phyloP scores from a whole-genome alignment of 2,329 filamentous ascomycete genomes.

The Stagonosporopsis cucurbitacearum region DNA sequence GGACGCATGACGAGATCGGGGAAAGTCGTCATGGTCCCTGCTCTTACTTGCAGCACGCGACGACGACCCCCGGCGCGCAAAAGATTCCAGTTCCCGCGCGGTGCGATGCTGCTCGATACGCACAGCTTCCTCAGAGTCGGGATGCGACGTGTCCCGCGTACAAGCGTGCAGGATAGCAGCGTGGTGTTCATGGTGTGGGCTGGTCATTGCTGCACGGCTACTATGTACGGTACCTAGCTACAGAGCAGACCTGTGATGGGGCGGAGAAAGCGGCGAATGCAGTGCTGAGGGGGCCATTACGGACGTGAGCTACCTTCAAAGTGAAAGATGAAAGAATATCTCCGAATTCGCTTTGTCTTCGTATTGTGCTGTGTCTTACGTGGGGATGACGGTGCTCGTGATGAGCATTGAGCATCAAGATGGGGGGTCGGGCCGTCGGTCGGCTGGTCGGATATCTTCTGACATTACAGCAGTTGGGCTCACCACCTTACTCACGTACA shows the following conservation, averaged over 20 bases:
- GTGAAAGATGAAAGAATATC: not conserved
- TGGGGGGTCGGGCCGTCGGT: constrained; percentile 12
- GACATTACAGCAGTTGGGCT: constrained; percentile 7
- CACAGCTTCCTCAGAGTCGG: constrained; percentile 30
- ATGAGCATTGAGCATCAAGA: not conserved
- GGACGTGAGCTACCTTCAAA: not conserved
- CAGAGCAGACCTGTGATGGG: not conserved
- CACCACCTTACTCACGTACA: too few species aligned
- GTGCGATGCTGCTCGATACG: constrained; percentile 26
- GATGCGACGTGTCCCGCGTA: constrained; percentile 18
- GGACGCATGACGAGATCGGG: constrained; percentile 15
- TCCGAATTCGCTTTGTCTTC: not conserved
- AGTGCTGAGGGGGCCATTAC: not conserved
- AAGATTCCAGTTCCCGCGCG: constrained; percentile 23
- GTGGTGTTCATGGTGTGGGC: constrained; percentile 16
- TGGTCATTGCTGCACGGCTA: constrained; percentile 9
- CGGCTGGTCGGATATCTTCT: constrained; percentile 6
- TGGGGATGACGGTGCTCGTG: not conserved
- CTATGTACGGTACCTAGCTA: too few species aligned
- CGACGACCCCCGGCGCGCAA: not conserved
- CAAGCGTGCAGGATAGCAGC: constrained; percentile 20
- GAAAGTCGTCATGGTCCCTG: not conserved
- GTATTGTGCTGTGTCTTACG: not conserved
- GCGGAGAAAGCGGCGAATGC: not conserved
- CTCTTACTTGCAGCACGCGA: not conserved